Conservation (phyloP, 352 stramenopile genomes). For the Globisporangium paroecandrum region DNA sequence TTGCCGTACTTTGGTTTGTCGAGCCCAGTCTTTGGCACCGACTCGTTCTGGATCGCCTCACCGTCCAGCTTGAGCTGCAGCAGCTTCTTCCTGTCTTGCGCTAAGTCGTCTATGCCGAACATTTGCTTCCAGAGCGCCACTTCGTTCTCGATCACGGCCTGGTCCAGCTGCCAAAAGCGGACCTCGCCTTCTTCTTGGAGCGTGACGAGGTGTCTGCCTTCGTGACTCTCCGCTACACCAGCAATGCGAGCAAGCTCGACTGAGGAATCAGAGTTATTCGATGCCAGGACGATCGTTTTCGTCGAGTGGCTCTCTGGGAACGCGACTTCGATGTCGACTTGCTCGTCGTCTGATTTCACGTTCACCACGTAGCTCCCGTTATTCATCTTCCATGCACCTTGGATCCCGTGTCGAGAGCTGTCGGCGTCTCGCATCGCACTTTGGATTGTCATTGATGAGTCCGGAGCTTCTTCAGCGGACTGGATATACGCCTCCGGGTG, state of each 20-base stretch:
- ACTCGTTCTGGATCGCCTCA: slow-evolving; percentile 31
- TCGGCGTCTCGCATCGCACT: slow-evolving; percentile 25
- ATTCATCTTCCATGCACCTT: slow-evolving; percentile 25
- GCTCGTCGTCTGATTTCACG: slow-evolving; percentile 18
- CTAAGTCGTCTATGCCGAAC: slow-evolving; percentile 35
- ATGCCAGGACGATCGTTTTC: slow-evolving; percentile 42
- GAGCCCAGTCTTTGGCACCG: slow-evolving; percentile 63
- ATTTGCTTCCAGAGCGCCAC: slow-evolving; percentile 63
- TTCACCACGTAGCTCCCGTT: slow-evolving; percentile 26
- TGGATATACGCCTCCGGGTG: slow-evolving; percentile 52
- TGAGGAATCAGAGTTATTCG: neutral
- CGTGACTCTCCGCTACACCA: slow-evolving; percentile 27
- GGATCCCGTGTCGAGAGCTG: slow-evolving; percentile 20
- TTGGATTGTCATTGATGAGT: slow-evolving; percentile 10
- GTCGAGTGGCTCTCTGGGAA: slow-evolving; percentile 25
- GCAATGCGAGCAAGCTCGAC: slow-evolving; percentile 33
- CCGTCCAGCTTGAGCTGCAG: slow-evolving; percentile 57
- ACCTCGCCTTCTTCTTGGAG: slow-evolving; percentile 56
- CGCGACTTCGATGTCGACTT: slow-evolving; percentile 42
- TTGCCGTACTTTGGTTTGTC: slow-evolving; percentile 91
- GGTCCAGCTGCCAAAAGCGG: slow-evolving; percentile 63
- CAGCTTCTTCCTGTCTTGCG: neutral
- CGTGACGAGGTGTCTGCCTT: slow-evolving; percentile 42
- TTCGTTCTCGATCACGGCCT: slow-evolving; percentile 39
- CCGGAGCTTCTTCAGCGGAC: slow-evolving; percentile 13